Evolutionary conservation across 1,139 yeast species (phyloP).

Genomic region (Zygotorulaspora mrakii): DNA sequence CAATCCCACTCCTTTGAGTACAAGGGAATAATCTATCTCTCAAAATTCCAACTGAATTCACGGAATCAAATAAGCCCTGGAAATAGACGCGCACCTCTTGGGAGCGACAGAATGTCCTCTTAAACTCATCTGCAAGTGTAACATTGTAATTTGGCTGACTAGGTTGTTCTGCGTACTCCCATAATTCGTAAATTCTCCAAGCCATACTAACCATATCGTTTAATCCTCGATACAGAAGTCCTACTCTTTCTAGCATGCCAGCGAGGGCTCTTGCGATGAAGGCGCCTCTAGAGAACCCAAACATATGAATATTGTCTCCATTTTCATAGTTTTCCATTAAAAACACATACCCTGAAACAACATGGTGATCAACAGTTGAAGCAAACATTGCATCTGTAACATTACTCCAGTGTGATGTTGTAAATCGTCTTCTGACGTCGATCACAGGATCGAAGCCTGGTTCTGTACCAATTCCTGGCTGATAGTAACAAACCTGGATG

Average conservation of each 20-base stretch:
- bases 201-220: constrained; percentile 55
- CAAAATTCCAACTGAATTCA: constrained; percentile 58
- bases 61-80: constrained; percentile 66
- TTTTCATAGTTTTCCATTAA: constrained; percentile 45
- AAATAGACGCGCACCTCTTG: constrained; percentile 45
- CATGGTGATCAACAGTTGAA: constrained; percentile 50
- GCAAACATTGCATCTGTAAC: constrained; percentile 52
- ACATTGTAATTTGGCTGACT: constrained; percentile 41
- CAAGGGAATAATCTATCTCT: constrained; percentile 57
- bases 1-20: constrained; percentile 48
- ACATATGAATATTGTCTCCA: constrained; percentile 51
- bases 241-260: constrained; percentile 61
- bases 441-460: constrained; percentile 42
- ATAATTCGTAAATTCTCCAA: constrained; percentile 56
- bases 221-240: constrained; percentile 50
- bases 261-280: constrained; percentile 59
- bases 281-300: constrained; percentile 67
- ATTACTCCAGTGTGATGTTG: constrained; percentile 27
- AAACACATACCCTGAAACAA: constrained; percentile 52
- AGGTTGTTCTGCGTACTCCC: constrained; percentile 63
- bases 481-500: constrained; percentile 55
- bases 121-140: constrained; percentile 49
- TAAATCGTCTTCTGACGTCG: constrained; percentile 23
- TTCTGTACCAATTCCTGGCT: constrained; percentile 60
- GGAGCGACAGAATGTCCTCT: constrained; percentile 47